Percentiles rank a stretch among this genome's conserved stretches.
These are phyloP conservation scores for Wickerhamomyces sp. DNA, from an alignment of 1,139 yeast species.

Conservation along the genomic window DNA sequence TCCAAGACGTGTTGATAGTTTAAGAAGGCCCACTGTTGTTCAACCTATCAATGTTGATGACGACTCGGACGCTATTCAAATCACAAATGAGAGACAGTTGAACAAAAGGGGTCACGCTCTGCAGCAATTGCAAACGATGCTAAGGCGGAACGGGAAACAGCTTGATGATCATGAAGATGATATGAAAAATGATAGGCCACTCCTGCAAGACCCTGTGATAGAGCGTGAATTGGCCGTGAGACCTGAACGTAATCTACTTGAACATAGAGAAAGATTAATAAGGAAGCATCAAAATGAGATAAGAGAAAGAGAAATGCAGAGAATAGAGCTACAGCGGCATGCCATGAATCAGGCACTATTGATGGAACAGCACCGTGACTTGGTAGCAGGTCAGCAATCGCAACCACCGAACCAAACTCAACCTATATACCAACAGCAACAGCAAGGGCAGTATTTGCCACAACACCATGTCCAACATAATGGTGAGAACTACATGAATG, in stretches of 20 bases:
- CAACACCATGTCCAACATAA: constrained; percentile 1
- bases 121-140: neutral
- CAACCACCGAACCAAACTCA: too few species aligned
- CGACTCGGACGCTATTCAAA: neutral
- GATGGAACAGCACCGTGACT: neutral
- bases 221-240: too few species aligned
- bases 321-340: neutral
- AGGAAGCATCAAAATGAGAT: neutral
- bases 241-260: neutral
- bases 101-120: neutral
- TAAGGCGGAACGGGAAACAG: neutral
- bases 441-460: too few species aligned
- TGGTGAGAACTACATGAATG: neutral
- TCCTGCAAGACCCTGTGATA: too few species aligned
- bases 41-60: neutral
- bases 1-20: too few species aligned
- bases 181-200: neutral
- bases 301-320: neutral
- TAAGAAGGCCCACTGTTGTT: too few species aligned
- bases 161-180: neutral
- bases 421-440: too few species aligned
- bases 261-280: neutral
- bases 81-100: neutral
- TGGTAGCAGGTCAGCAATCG: too few species aligned
- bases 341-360: neutral